Conservation (phyloP, 352 stramenopile genomes). For the Peronospora destructor region DNA sequence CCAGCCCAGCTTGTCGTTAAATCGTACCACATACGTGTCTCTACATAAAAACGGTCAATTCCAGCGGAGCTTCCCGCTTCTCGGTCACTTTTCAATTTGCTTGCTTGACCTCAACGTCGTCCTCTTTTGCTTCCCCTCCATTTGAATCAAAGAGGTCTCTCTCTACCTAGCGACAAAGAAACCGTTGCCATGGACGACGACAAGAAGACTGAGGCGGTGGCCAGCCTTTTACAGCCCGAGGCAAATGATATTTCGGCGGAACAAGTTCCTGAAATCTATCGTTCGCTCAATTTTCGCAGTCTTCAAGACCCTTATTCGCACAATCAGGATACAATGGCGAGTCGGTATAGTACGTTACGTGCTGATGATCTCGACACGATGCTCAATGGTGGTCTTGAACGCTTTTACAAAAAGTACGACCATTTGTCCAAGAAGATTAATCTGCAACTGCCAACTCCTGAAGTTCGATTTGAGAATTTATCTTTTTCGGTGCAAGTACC, state of each 20-base stretch:
- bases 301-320: conserved; percentile 73
- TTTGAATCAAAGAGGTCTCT: no score
- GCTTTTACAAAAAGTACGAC: conserved; percentile 82
- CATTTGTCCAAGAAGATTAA: conserved; percentile 66
- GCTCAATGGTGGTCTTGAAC: conserved; percentile 58
- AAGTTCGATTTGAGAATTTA: conserved; percentile 75
- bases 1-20: no score
- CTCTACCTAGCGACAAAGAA: conserved; percentile 4
- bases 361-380: conserved; percentile 61
- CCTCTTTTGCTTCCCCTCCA: no score
- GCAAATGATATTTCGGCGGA: conserved; percentile 16
- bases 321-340: conserved; percentile 20
- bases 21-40: no score
- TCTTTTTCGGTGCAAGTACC: conserved; percentile 59
- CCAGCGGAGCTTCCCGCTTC: no score
- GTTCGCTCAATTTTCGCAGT: conserved; percentile 56
- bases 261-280: conserved; percentile 55
- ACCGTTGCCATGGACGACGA: conserved; percentile 12
- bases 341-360: conserved; percentile 38
- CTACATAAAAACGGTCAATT: no score
- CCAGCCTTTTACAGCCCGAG: conserved; percentile 29
- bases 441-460: conserved; percentile 23
- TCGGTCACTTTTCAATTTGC: conserved; percentile 30
- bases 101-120: conserved; percentile 5
- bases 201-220: conserved; percentile 14